Evolutionary conservation across 2,329 filamentous ascomycete species (phyloP).

Genomic region (Pseudocercospora fuligena): DNA sequence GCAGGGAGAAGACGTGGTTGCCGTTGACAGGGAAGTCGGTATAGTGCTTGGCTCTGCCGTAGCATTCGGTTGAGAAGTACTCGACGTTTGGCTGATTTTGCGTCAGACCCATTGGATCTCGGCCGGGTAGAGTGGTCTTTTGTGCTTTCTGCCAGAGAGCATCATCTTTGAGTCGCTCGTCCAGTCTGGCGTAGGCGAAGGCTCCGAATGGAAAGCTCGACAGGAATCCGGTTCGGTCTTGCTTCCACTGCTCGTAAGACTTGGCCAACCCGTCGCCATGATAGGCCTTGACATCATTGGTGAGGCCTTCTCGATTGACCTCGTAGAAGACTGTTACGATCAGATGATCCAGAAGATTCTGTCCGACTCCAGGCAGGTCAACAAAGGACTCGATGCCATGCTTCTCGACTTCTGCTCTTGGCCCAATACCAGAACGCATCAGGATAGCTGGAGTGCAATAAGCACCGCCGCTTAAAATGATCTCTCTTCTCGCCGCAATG

Average conservation of each 20-base stretch:
- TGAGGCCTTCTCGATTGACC: conserved; percentile 52
- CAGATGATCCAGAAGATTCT: conserved; percentile 47
- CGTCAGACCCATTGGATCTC: conserved; percentile 67
- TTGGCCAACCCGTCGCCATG: conserved; percentile 58
- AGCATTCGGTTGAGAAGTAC: conserved; percentile 62
- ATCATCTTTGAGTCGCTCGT: conserved; percentile 57
- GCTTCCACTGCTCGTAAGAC: conserved; percentile 63
- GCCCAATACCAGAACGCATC: conserved; percentile 59
- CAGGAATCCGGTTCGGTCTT: conserved; percentile 62
- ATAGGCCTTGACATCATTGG: conserved; percentile 61
- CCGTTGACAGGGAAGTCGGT: background rate
- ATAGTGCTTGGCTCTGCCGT: conserved; percentile 4
- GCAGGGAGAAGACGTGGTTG: conserved; percentile 15
- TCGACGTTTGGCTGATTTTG: conserved; percentile 64
- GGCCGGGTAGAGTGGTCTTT: conserved; percentile 46
- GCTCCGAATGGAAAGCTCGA: conserved; percentile 67
- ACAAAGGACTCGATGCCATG: conserved; percentile 52
- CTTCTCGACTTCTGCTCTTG: conserved; percentile 44
- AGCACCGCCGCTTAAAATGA: conserved; percentile 51
- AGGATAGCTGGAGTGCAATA: conserved; percentile 59
- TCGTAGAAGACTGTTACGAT: conserved; percentile 58
- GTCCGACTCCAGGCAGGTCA: conserved; percentile 57
- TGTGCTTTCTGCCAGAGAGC: conserved; percentile 61
- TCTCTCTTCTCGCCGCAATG: conserved; percentile 32
- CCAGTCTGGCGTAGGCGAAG: conserved; percentile 65